Conservation (phyloP, 2,329 filamentous ascomycete genomes). For the Colletotrichum musicola region DNA sequence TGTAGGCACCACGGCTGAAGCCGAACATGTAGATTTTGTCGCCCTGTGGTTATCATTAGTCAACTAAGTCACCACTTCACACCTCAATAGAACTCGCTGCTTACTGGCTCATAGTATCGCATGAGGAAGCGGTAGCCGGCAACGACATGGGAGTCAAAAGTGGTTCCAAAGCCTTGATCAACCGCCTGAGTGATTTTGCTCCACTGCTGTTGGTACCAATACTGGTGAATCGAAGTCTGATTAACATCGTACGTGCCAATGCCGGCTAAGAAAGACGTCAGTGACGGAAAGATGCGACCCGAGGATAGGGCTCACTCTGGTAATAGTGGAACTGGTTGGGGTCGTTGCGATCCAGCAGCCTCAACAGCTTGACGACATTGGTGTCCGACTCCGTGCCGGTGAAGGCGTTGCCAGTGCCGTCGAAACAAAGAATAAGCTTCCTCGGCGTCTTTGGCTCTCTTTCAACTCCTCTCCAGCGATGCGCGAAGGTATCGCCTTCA, state of each 20-base stretch:
- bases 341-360: constrained; percentile 58
- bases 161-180: constrained; percentile 58
- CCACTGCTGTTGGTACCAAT: constrained; percentile 46
- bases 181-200: constrained; percentile 53
- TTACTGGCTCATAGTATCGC: constrained; percentile 60
- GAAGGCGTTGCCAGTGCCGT: constrained; percentile 62
- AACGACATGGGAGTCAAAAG: constrained; percentile 65
- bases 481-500: neutral
- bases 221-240: constrained; percentile 55
- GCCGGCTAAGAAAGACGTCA: constrained; percentile 49
- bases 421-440: constrained; percentile 62
- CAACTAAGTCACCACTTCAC: neutral
- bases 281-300: neutral
- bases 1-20: constrained; percentile 65
- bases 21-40: constrained; percentile 68
- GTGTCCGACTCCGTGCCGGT: constrained; percentile 61
- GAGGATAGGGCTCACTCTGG: constrained; percentile 52
- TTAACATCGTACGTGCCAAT: constrained; percentile 63
- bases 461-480: neutral
- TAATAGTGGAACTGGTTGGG: constrained; percentile 62
- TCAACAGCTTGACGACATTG: constrained; percentile 66
- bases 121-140: constrained; percentile 67
- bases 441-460: constrained; percentile 37
- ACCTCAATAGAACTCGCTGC: constrained; percentile 16
- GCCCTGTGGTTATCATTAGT: constrained; percentile 45